A percentile compares a stretch with the other conserved stretches of the same genome.
Conservation (phyloP, 176 grass and related monocot genomes). For the Avena eriantha region DNA sequence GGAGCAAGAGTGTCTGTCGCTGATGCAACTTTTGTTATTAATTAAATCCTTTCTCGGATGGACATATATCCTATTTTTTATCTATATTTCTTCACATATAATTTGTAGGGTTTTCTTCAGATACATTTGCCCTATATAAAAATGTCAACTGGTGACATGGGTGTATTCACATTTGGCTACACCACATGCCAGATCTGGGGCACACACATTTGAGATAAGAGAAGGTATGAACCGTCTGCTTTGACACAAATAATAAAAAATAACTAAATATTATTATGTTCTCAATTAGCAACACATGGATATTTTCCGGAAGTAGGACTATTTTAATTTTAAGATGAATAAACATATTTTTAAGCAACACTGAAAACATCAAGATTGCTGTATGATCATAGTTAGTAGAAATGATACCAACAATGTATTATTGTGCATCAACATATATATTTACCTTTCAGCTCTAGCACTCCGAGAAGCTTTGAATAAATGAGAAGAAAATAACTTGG, state of each 20-base stretch:
- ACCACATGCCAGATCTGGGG: neutral
- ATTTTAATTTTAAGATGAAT: too few relatives aligned
- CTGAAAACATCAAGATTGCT: neutral
- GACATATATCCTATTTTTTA: neutral
- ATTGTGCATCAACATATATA: neutral
- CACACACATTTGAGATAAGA: neutral
- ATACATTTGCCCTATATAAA: neutral
- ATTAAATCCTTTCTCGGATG: neutral
- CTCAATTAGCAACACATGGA: neutral
- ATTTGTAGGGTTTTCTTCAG: neutral
- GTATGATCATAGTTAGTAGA: neutral
- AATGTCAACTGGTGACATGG: neutral
- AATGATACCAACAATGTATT: neutral
- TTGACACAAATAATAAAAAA: neutral
- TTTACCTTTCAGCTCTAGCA: constrained; percentile 2
- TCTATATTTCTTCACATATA: neutral
- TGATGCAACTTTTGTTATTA: neutral
- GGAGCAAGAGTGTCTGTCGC: neutral
- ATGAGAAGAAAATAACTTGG: neutral
- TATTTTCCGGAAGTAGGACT: too few relatives aligned
- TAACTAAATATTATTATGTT: neutral
- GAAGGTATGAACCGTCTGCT: neutral
- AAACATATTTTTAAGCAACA: neutral
- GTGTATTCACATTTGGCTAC: neutral
- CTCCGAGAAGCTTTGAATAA: neutral